Evolutionary conservation across 192 early-diverging fungal genomes (phyloP).

Genomic region (Gamsiella multidivaricata): DNA sequence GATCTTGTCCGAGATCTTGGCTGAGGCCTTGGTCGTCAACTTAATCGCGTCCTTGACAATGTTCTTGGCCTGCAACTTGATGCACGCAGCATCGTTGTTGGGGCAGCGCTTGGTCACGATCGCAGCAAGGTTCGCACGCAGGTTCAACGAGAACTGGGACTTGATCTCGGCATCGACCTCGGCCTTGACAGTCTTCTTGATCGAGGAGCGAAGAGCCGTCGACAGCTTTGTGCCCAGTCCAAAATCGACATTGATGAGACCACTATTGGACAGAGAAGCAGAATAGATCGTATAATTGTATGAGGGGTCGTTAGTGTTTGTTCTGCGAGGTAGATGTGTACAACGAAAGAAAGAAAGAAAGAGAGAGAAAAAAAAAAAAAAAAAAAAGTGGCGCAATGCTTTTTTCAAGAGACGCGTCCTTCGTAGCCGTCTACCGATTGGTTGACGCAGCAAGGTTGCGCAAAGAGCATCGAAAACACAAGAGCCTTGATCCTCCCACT

Average conservation of each 20-base stretch:
- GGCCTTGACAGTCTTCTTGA: constrained; percentile 16
- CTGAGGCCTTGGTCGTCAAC: constrained; percentile 28
- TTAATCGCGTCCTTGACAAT: constrained; percentile 36
- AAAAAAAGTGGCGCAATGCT: background rate
- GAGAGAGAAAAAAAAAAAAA: background rate
- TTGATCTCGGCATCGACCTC: constrained; percentile 27
- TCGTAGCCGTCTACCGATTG: background rate
- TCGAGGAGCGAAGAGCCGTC: constrained; percentile 15
- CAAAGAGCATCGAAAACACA: background rate
- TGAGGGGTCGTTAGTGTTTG: too few relatives aligned
- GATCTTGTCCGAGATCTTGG: constrained; percentile 23
- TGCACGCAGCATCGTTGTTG: constrained; percentile 18
- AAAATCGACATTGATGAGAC: constrained; percentile 27
- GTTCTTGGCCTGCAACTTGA: constrained; percentile 29
- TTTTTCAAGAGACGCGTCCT: too few relatives aligned
- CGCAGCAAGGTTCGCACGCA: constrained; percentile 20
- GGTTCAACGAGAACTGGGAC: constrained; percentile 20
- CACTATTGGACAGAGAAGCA: too few relatives aligned
- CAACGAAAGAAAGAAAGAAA: background rate
- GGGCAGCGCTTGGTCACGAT: constrained; percentile 36
- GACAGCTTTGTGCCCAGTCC: constrained; percentile 24
- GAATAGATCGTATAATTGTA: too few relatives aligned
- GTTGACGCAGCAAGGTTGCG: background rate
- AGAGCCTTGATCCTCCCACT: background rate
- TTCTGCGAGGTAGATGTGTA: background rate